Evolutionary conservation across 2,329 filamentous ascomycete species (phyloP).

Genomic region (Colletotrichum sidae): DNA sequence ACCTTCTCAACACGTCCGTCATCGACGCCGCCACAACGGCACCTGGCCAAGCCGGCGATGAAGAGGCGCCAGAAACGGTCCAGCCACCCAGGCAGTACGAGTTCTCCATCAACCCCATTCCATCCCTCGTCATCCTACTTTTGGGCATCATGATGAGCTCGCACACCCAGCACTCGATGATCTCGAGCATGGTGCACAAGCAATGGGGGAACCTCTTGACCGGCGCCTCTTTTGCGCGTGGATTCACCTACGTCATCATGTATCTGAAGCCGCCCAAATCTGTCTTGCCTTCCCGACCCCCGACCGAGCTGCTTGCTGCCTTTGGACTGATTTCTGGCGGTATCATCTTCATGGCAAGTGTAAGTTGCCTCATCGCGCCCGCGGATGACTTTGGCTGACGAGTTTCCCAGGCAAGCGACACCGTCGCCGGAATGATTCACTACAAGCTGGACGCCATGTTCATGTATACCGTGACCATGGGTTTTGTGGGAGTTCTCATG

Average conservation of each 20-base stretch:
- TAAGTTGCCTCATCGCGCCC: constrained; percentile 57
- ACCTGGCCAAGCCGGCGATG: constrained; percentile 48
- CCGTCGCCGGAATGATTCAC: constrained; percentile 79
- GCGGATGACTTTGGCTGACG: neutral
- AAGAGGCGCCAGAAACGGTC: constrained; percentile 58
- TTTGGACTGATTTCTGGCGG: constrained; percentile 92
- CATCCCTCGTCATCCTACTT: constrained; percentile 85
- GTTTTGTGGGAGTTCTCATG: constrained; percentile 85
- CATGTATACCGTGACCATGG: constrained; percentile 89
- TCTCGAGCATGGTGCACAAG: constrained; percentile 91
- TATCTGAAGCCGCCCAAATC: constrained; percentile 86
- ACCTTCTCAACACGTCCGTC: constrained; percentile 70
- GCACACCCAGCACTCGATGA: constrained; percentile 85
- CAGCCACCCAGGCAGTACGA: constrained; percentile 73
- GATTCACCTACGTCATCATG: constrained; percentile 81
- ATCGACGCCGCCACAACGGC: constrained; percentile 48
- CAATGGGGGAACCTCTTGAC: constrained; percentile 92
- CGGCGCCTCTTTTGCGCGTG: constrained; percentile 82
- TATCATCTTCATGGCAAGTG: constrained; percentile 91
- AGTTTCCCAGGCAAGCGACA: constrained; percentile 63
- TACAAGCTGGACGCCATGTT: constrained; percentile 91
- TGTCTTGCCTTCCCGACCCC: constrained; percentile 83
- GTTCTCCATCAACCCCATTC: constrained; percentile 88
- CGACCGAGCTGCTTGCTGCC: constrained; percentile 86
- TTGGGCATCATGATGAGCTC: constrained; percentile 96